Conservation (phyloP, 148 eudicot species). For the Selenicereus undatus region DNA sequence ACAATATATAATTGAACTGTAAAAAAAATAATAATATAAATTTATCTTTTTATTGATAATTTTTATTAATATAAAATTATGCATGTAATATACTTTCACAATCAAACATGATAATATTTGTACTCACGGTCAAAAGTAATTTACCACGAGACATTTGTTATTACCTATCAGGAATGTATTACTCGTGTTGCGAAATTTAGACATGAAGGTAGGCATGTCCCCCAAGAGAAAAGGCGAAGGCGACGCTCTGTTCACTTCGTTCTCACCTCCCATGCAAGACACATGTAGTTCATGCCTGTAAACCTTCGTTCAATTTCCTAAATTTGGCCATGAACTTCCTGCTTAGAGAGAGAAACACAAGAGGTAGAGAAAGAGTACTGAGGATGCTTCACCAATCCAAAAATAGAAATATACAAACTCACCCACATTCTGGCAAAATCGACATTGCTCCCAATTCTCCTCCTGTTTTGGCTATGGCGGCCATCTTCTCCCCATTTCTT, state of each 20-base stretch:
- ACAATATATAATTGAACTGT: too few relatives aligned
- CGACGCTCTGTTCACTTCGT: slow-evolving; percentile 18
- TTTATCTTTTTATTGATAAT: too few relatives aligned
- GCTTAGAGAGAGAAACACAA: slow-evolving; percentile 9
- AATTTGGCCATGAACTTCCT: slow-evolving; percentile 21
- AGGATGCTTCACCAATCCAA: slow-evolving; percentile 22
- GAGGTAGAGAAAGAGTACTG: not conserved
- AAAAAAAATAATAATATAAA: too few relatives aligned
- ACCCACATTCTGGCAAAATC: slow-evolving; percentile 12
- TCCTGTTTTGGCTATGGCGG: slow-evolving; percentile 11
- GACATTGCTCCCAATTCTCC: not conserved
- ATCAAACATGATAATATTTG: too few relatives aligned
- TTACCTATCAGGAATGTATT: too few relatives aligned
- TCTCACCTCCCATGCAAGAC: slow-evolving; percentile 2
- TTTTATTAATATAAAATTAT: too few relatives aligned
- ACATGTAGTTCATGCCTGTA: slow-evolving; percentile 10
- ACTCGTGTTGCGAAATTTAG: too few relatives aligned
- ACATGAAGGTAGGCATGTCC: not conserved
- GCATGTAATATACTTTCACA: too few relatives aligned
- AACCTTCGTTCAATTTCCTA: slow-evolving; percentile 13
- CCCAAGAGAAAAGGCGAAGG: slow-evolving; percentile 24
- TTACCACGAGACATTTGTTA: too few relatives aligned
- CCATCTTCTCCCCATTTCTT: not conserved
- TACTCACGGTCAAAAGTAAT: too few relatives aligned
- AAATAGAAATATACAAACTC: slow-evolving; percentile 21